Evolutionary conservation across 2,329 filamentous ascomycete genomes (phyloP), one percentile per base, ranked within the genome.

Genomic region (Elsinoe australis): DNA sequence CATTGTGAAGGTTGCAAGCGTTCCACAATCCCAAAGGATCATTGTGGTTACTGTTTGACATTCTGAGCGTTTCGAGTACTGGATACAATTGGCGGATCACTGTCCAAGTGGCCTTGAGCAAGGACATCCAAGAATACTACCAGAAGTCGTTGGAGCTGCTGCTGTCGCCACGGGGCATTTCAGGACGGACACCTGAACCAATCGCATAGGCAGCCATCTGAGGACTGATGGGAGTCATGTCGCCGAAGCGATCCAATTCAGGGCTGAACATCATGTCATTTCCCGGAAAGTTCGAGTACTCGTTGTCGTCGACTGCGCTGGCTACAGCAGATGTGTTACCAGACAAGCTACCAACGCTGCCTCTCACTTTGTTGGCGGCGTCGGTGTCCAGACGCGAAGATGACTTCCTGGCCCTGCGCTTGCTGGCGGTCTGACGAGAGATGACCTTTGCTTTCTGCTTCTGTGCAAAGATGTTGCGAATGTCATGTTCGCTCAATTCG

Each of bases 241-340:
- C 28, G 39, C 6, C 21, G n/a, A 14, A 26, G 3, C 24, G 39
- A 24, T 44, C 39, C 39, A 32, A 14, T 10, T 44, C 39, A 4
- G 39, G 39, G 24, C 39, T 44, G 39, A 44, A 44, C 24, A 44
- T 44, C 39, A 44, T 18, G 39, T 44, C 39, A 12, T 44, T 15
- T 21, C 32, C 24, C 10, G 17, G 14, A 18, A 29, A 44, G 3
- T 26, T 26, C 12, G 34, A 26, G 28, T 39, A 36, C 39, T 38
- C 35, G 29, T 10, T 32, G 21, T 44, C 39, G 10, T 44, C 39
- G 10, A 44, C 28, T 21, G 39, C 39, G 26, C 39, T 44, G 39
- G 39, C 26, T 9, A 44, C 39, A 8, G 39, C 28, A 5, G 39
- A 31, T n/a, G 24, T 31, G 21, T 26, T 29, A 15, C 39, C 26